Percentiles rank a stretch among this genome's conserved stretches.
Evolutionary conservation across 2,329 filamentous ascomycete species (phyloP).

Genomic region (Verticillium isaacii): DNA sequence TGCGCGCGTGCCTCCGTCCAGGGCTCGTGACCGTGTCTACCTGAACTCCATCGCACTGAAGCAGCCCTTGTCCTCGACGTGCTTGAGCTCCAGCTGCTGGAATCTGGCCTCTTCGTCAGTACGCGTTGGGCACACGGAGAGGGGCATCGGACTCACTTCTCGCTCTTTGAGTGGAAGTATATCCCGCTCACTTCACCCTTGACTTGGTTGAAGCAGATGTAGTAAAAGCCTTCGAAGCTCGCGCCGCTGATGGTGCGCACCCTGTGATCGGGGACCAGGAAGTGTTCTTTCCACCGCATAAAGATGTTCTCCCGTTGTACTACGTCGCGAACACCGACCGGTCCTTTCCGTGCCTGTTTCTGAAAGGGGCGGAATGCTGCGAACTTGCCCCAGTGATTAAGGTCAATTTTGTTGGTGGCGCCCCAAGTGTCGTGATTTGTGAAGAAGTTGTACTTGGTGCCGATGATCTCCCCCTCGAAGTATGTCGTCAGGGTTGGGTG

Average conservation of each 20-base stretch:
- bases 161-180: constrained; percentile 97
- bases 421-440: constrained; percentile 90
- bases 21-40: constrained; percentile 16
- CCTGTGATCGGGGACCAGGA: constrained; percentile 90
- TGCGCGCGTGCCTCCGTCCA: no score
- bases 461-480: constrained; percentile 97
- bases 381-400: constrained; percentile 91
- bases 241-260: constrained; percentile 88
- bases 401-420: constrained; percentile 83
- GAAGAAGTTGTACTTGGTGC: constrained; percentile 87
- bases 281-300: constrained; percentile 99
- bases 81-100: constrained; percentile 87
- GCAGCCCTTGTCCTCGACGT: constrained; percentile 80
- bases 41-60: constrained; percentile 81
- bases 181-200: constrained; percentile 85
- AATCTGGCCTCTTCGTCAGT: constrained; percentile 51
- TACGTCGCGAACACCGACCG: constrained; percentile 60
- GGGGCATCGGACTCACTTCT: constrained; percentile 65
- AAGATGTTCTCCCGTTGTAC: constrained; percentile 85
- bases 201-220: constrained; percentile 96
- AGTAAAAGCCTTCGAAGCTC: constrained; percentile 98
- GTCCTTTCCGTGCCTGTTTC: constrained; percentile 52
- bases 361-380: constrained; percentile 74
- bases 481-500: constrained; percentile 97
- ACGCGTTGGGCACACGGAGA: not conserved